Evolutionary conservation across 2,329 filamentous ascomycete species (phyloP), one percentile per base, ranked within the genome.

Genomic region (Fusarium compactum): DNA sequence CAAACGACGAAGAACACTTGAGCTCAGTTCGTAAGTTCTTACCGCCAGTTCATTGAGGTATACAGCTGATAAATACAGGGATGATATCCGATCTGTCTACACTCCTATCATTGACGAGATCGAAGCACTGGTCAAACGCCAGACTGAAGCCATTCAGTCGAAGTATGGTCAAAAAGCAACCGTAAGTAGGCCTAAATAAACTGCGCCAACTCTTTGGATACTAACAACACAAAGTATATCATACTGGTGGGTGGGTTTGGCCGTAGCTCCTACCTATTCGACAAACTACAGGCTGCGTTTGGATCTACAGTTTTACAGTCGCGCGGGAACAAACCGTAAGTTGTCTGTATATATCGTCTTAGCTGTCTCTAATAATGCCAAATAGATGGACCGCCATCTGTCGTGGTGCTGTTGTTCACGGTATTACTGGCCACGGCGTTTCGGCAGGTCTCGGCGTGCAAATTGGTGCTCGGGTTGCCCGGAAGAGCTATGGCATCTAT

Each of bases 201-300:
- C 5, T 18, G 1, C 8, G 8, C 8, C 16, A 18, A 0, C 32
- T 9, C 0, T 1, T 18, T 18, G 16, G 32, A n/a, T 10, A 7
- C 24, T 63, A 6, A 64, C 22, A 11, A 11, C 6, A 1, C 0
- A 3, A 16, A 83, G 82, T 79, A 78, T 25, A 55, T 83, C 8
- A 73, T 82, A 3, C 73, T 84, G 0, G 81, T 80, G 0, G 82
- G 82, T 0, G 82, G 82, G 0, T 80, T 84, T 8, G 82, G 82
- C 0, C 67, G 77, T 3, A 79, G 73, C 16, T 32, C 50, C 0
- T 81, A 79, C 8, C 59, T 84, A 1, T 69, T 62, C 14, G 44
- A 63, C 4, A 57, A 58, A 0, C 52, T 83, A 0, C 59, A 64
- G 0, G 20, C 32, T 0, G 5, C 6, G 0, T 25, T 74, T 0